phyloP scores from a whole-genome alignment of 2,329 filamentous ascomycete genomes.

The Cladophialophora bantiana region DNA sequence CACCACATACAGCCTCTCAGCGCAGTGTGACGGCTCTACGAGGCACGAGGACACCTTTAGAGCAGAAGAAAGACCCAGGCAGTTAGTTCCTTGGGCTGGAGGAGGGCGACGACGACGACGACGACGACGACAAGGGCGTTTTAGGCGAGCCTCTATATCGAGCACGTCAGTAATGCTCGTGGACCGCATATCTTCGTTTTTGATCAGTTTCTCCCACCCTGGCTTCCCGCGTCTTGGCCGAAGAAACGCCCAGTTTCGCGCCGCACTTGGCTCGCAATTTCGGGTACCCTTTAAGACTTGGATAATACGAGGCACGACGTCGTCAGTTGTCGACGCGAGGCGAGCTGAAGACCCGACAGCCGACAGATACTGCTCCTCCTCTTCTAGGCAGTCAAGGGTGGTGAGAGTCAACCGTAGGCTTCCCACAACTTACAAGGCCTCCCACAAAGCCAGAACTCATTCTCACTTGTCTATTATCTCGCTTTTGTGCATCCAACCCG shows the following conservation, averaged over 20 bases:
- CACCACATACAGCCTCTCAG: not conserved
- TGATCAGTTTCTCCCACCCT: not conserved
- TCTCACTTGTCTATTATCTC: not conserved
- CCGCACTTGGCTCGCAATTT: not conserved
- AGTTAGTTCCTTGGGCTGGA: not conserved
- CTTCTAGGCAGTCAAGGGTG: no score
- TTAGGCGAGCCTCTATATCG: not conserved
- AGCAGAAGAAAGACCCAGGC: not conserved
- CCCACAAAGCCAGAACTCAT: not conserved
- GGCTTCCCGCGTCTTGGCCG: not conserved
- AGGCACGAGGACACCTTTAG: not conserved
- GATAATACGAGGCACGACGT: not conserved
- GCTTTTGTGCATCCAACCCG: not conserved
- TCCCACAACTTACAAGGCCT: no score
- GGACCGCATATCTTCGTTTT: not conserved
- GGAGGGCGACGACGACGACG: no score
- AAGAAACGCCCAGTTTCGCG: not conserved
- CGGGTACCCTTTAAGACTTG: not conserved
- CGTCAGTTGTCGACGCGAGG: not conserved
- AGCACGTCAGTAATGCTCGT: not conserved
- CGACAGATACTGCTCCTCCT: not conserved
- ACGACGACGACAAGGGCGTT: not conserved
- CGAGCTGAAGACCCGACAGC: conserved; percentile 3
- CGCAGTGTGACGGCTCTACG: not conserved
- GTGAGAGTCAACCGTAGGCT: no score